Base-by-base conservation (phyloP, 2,329 filamentous ascomycete species). In the Onygenales sp. region DNA sequence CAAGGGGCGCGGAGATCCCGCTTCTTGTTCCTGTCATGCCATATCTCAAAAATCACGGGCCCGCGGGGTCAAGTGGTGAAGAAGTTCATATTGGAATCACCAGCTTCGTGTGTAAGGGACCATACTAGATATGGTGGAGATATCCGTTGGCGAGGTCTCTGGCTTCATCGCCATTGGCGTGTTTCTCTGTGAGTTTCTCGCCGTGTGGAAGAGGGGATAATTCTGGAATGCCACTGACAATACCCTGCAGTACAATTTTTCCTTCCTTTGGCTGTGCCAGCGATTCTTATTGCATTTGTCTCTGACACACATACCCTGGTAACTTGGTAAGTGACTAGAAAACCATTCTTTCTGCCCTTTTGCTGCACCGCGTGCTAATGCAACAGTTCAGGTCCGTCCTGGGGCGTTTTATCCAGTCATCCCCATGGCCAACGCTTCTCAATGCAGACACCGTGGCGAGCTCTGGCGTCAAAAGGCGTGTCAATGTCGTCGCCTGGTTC, bases 361-460 rank as follows among this genome's bases (percentile, higher is more conserved):
- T 39, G 36, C 21, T 49, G 41, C 33, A 13, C 14, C 7, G n/a
- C 9, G 13, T 9, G 10, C 43, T 52, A 10, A 38, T 42, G 11
- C 14, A 32, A 8, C 17, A 35, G 21, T 43, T 2, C 14, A 66
- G 69, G 69, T 68, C 67, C 21, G 67, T 72, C 17, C 61, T 72
- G 9, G 63, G 61, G 5, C 61, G 63, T 55, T 56, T 63, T 7
- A 57, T 76, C 11, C 70, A 75, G 44, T 63, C 63, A 17, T 72
- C 72, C 1, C 60, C 66, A 44, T 76, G 75, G 73, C 73, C 74
- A 8, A 53, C 60, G 1, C 55, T 76, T 7, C 68, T 77, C n/a
- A 58, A 60, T 7, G 61, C 69, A 3, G 74, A 76, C 57, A 66
- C 67, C 7, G 60, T 66, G 0, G 60, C 63, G 7, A 64, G 58